Conservation (phyloP, 768 basidiomycete species). For the Psilocybe tampanensis region DNA sequence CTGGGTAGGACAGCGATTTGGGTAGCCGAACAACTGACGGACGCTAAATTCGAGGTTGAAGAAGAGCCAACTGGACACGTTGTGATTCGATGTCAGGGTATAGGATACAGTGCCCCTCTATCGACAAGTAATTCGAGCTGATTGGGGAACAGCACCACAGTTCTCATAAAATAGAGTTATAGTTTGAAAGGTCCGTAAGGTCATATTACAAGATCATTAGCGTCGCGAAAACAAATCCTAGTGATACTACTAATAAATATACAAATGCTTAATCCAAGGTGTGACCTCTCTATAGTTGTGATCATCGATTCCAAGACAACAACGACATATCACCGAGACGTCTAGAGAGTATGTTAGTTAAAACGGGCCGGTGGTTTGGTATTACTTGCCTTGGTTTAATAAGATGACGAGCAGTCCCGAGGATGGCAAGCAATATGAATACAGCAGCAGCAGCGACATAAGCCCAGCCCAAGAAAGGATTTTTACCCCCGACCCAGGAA, state of each 20-base stretch:
- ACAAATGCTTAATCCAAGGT: constrained; percentile 3
- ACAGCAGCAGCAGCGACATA: constrained; percentile 89
- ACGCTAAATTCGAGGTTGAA: constrained; percentile 61
- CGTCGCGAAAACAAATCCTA: constrained; percentile 21
- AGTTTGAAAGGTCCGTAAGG: background rate
- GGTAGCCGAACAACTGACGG: constrained; percentile 68
- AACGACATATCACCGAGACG: constrained; percentile 87
- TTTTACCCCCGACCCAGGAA: constrained; percentile 98
- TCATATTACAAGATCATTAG: constrained; percentile 29
- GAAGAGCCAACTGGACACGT: constrained; percentile 42
- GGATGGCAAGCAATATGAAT: constrained; percentile 85
- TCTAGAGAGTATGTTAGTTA: constrained; percentile 37
- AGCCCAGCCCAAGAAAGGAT: constrained; percentile 98
- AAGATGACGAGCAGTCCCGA: constrained; percentile 89
- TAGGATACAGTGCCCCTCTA: constrained; percentile 48
- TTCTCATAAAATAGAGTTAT: background rate
- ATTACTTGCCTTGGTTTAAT: constrained; percentile 79
- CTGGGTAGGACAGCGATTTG: constrained; percentile 65
- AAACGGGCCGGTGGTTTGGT: constrained; percentile 15
- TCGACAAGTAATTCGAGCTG: background rate
- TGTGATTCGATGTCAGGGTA: constrained; percentile 63
- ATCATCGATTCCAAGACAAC: constrained; percentile 79
- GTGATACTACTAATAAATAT: constrained; percentile 27
- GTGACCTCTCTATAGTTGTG: background rate
- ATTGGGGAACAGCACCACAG: background rate